A percentile compares a stretch with the other conserved stretches of the same genome.
These are phyloP conservation scores for sunflower (Helianthus annuus) DNA, from an alignment of 129 eudicot species.

Conservation along the genomic window DNA sequence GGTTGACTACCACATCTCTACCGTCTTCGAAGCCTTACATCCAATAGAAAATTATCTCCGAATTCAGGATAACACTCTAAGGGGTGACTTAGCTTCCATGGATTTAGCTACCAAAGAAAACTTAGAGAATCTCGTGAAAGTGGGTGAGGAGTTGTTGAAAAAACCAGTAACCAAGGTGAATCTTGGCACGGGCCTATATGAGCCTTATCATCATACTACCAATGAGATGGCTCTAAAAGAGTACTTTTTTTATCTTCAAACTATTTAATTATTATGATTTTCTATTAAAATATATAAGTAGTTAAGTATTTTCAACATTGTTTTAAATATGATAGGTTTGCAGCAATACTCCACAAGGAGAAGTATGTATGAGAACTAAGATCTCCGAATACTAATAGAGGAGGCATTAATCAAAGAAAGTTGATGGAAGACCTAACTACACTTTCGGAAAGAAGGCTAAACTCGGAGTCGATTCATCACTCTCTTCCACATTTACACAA, in stretches of 20 bases:
- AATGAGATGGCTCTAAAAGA: conserved; percentile 45
- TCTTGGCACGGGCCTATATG: conserved; percentile 33
- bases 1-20: conserved; percentile 44
- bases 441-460: conserved; percentile 12
- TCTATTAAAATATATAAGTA: background rate
- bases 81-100: conserved; percentile 32
- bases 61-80: conserved; percentile 56
- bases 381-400: conserved; percentile 31
- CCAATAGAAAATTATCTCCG: conserved; percentile 50
- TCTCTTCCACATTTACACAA: conserved; percentile 25
- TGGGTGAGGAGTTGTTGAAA: conserved; percentile 41
- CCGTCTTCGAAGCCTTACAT: conserved; percentile 45
- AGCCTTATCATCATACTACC: conserved; percentile 31
- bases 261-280: background rate
- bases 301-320: background rate
- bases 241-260: conserved; percentile 6
- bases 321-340: conserved; percentile 25
- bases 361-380: conserved; percentile 40
- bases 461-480: conserved; percentile 21
- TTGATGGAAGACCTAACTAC: background rate
- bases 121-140: conserved; percentile 40
- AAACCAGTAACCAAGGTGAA: conserved; percentile 42
- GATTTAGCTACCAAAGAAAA: conserved; percentile 46
- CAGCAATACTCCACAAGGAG: conserved; percentile 39
- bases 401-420: conserved; percentile 2